These are phyloP conservation scores for Mollisia scopiformis DNA, from an alignment of 2,329 filamentous ascomycete genomes.

Conservation along the genomic window DNA sequence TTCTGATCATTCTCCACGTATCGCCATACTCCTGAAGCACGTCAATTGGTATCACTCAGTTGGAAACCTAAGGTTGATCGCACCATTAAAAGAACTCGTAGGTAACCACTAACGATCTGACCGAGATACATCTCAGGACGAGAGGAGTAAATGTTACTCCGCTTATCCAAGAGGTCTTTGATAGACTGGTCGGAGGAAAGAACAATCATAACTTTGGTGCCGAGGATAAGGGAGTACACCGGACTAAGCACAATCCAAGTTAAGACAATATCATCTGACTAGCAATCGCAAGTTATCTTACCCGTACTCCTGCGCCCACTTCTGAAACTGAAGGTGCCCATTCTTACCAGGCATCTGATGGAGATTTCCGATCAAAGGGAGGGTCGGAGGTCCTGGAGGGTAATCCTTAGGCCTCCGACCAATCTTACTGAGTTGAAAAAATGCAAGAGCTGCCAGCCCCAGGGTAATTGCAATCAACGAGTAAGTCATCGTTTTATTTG, in stretches of 20 bases:
- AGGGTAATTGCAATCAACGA: no score
- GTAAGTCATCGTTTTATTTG: no score
- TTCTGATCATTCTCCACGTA: slow-evolving; percentile 47
- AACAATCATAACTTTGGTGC: slow-evolving; percentile 22
- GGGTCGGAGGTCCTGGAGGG: slow-evolving; percentile 24
- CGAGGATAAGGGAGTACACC: slow-evolving; percentile 26
- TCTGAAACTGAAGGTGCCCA: slow-evolving; percentile 16
- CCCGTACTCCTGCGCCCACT: slow-evolving; percentile 27
- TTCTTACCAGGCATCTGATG: slow-evolving; percentile 18
- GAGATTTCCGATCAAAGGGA: slow-evolving; percentile 23
- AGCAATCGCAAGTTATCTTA: no score
- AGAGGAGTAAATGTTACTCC: slow-evolving; percentile 20
- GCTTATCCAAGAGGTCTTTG: slow-evolving; percentile 26
- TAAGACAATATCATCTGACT: no score
- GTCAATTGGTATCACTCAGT: slow-evolving; percentile 30
- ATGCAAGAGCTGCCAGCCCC: no score
- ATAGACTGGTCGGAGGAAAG: slow-evolving; percentile 18
- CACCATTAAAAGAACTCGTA: background rate
- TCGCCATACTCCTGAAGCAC: slow-evolving; percentile 40
- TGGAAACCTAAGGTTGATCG: background rate
- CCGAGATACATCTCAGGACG: slow-evolving; percentile 20
- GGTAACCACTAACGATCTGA: slow-evolving; percentile 34
- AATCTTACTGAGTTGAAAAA: no score
- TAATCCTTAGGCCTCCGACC: slow-evolving; percentile 16
- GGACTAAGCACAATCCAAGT: background rate